Evolutionary conservation across 1,139 yeast genomes (phyloP).

Genomic region (Scheffersomyces titani): DNA sequence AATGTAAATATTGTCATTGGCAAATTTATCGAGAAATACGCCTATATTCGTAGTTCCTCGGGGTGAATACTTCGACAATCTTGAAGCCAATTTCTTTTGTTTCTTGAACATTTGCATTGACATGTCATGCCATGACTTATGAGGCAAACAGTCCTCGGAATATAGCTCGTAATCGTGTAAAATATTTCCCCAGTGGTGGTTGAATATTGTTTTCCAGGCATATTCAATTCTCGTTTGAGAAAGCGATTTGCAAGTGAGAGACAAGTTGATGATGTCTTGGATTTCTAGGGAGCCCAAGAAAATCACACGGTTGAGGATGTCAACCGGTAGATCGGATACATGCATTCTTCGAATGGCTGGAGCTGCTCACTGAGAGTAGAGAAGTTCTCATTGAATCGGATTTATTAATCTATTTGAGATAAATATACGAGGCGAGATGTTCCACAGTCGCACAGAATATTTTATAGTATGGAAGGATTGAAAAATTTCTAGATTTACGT

Average conservation of each 20-base stretch:
- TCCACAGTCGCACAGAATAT: background rate
- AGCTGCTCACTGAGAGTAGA: background rate
- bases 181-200: conserved; percentile 11
- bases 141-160: background rate
- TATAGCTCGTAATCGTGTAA: conserved; percentile 12
- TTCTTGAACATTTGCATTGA: conserved; percentile 10
- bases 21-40: conserved; percentile 12
- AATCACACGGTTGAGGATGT: conserved; percentile 20
- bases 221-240: conserved; percentile 6
- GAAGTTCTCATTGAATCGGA: background rate
- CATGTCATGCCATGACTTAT: background rate
- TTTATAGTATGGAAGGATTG: background rate
- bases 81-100: conserved; percentile 6
- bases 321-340: conserved; percentile 11
- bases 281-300: conserved; percentile 18
- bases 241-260: conserved; percentile 11
- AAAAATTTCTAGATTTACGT: background rate
- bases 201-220: conserved; percentile 18
- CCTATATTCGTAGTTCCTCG: conserved; percentile 8
- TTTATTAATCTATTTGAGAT: background rate
- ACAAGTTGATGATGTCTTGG: conserved; percentile 20
- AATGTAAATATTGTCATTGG: conserved; percentile 16
- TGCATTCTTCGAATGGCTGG: background rate
- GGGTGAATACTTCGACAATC: conserved; percentile 9
- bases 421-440: background rate